Conservation (phyloP, 2,329 filamentous ascomycete species). For the Scleromitrula shiraiana region DNA sequence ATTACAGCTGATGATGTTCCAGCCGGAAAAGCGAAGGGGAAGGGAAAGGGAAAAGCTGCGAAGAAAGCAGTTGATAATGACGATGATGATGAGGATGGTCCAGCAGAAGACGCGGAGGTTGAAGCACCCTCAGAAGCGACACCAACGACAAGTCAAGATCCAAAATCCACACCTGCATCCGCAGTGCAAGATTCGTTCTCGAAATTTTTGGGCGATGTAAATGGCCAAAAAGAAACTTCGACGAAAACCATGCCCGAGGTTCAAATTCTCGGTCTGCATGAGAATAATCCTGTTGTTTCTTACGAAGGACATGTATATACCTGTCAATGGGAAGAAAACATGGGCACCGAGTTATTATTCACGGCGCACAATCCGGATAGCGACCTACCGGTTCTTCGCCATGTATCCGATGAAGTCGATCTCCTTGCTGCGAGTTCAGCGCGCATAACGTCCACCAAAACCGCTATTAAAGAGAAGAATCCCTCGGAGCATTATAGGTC, state of each 20-base stretch:
- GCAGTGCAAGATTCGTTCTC: not conserved
- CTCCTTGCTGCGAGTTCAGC: conserved; percentile 63
- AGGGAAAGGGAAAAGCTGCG: conserved; percentile 1
- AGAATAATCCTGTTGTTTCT: conserved; percentile 65
- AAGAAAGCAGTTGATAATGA: conserved; percentile 6
- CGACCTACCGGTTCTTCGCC: conserved; percentile 40
- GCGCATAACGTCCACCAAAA: conserved; percentile 55
- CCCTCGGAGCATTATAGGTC: not conserved
- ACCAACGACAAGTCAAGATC: conserved; percentile 19
- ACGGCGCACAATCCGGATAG: conserved; percentile 38
- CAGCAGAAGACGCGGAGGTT: conserved; percentile 17
- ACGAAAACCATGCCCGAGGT: conserved; percentile 35
- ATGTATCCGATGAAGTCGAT: conserved; percentile 53
- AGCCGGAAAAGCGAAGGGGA: not conserved
- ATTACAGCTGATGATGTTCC: conserved; percentile 1
- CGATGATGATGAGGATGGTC: conserved; percentile 9
- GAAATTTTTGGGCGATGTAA: conserved; percentile 9
- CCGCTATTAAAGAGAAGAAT: conserved; percentile 1
- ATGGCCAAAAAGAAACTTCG: conserved; percentile 7
- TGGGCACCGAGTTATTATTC: conserved; percentile 80
- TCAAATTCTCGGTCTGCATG: conserved; percentile 79
- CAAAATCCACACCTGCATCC: not conserved
- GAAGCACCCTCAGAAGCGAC: conserved; percentile 17
- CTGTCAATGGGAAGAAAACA: conserved; percentile 72
- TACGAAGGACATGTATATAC: conserved; percentile 73